A percentile compares a stretch with the other conserved stretches of the same genome.
Evolutionary conservation across 1,139 yeast species (phyloP).

Genomic region (Debaryomyces coudertii): DNA sequence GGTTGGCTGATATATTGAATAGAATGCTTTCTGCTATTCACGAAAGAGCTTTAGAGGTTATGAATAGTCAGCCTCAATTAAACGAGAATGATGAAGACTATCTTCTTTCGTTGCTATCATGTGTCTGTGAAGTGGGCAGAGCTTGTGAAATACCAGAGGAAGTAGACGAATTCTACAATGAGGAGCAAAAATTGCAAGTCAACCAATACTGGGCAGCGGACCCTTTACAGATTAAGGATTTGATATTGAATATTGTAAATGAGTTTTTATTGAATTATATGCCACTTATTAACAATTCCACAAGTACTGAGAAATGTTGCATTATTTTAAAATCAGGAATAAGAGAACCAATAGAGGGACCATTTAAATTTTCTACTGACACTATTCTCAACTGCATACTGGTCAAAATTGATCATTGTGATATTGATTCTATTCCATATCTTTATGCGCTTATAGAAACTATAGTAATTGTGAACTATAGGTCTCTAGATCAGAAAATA

Average conservation of each 20-base stretch:
- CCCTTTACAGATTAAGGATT: slow-evolving; percentile 41
- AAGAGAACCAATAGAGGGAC: slow-evolving; percentile 56
- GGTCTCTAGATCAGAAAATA: slow-evolving; percentile 31
- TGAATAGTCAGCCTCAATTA: slow-evolving; percentile 14
- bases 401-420: slow-evolving; percentile 36
- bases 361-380: slow-evolving; percentile 55
- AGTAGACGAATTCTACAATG: slow-evolving; percentile 41
- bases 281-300: slow-evolving; percentile 32
- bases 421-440: slow-evolving; percentile 37
- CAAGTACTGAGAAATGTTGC: slow-evolving; percentile 60
- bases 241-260: slow-evolving; percentile 43
- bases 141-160: slow-evolving; percentile 67
- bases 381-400: slow-evolving; percentile 50
- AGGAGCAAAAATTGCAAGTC: slow-evolving; percentile 26
- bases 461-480: slow-evolving; percentile 38
- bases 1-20: slow-evolving; percentile 26
- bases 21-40: slow-evolving; percentile 27
- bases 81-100: slow-evolving; percentile 40
- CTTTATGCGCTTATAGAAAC: slow-evolving; percentile 48
- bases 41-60: slow-evolving; percentile 18
- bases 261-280: slow-evolving; percentile 45
- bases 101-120: slow-evolving; percentile 56
- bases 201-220: slow-evolving; percentile 46
- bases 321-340: slow-evolving; percentile 59
- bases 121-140: slow-evolving; percentile 68